Evolutionary conservation across 2,329 filamentous ascomycete genomes (phyloP), one percentile per base, ranked within the genome.

Genomic region (Sclerotiophoma versabilis): DNA sequence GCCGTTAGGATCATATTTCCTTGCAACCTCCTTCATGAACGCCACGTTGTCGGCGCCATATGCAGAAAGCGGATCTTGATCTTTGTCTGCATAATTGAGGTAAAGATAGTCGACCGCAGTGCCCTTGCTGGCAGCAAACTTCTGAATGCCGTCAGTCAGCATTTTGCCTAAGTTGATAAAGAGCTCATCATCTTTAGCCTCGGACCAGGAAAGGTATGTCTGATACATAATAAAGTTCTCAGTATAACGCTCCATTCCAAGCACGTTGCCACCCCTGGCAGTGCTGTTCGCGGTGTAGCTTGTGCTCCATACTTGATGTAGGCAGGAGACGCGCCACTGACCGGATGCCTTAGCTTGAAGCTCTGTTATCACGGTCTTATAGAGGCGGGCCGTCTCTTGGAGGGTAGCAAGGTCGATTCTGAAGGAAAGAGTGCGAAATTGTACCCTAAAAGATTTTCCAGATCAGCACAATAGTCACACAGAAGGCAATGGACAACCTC

Each of bases 211-310:
- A 2, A 60, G 51, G 15, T 60, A 58, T 3, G 54, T 55, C 45
- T 60, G 54, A n/a, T 60, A 60, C 50, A 60, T 55, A 15, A 58
- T 54, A n/a, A 60, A 60, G 20, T 52, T 48, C 14, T 56, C 48
- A 1, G 3, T 38, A 8, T 47, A 56, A 25, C 48, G 53, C 25
- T 56, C 48, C 15, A 79, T 64, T 1, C 72, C 73, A 33, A 78
- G 65, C 44, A 78, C 73, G 58, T 75, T 76, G 45, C 73, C 75
- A 45, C 77, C 73, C 38, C 65, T 70, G 32, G 66, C 65, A 9
- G 57, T 49, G 37, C 58, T 60, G 41, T 60, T 50, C 3, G 48
- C 30, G 1, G 58, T 56, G 37, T 56, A 60, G 32, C 38, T 30
- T 5, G 58, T 49, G 2, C 54, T 33, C 50, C 48, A 50, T 27